Evolutionary conservation across 2,329 filamentous ascomycete species (phyloP).

Genomic region (Cercospora citrullina): DNA sequence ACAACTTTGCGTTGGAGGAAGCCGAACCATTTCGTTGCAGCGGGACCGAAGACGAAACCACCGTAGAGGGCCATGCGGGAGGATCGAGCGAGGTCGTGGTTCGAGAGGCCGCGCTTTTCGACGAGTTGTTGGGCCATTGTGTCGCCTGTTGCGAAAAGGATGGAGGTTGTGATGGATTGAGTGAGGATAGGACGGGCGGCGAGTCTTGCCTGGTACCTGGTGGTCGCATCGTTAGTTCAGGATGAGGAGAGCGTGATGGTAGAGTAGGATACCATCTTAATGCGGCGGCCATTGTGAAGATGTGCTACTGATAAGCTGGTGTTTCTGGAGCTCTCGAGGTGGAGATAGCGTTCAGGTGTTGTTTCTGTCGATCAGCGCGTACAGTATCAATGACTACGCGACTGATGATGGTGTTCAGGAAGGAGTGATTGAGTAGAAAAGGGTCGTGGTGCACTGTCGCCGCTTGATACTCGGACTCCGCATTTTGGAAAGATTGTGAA

Average conservation of each 20-base stretch:
- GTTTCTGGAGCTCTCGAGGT: background rate
- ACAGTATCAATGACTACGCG: background rate
- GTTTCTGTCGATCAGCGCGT: background rate
- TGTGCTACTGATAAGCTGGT: background rate
- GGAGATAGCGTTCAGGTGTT: background rate
- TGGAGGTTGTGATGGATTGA: constrained; percentile 83
- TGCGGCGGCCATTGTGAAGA: constrained; percentile 36
- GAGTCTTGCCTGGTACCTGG: constrained; percentile 82
- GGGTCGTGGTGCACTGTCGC: background rate
- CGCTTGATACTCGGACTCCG: background rate
- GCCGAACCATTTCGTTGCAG: constrained; percentile 81
- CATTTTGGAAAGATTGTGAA: constrained; percentile 1
- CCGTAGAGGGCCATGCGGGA: constrained; percentile 80
- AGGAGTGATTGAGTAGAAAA: background rate
- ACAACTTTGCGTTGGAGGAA: constrained; percentile 71
- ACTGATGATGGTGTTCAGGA: background rate
- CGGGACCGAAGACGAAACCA: constrained; percentile 79
- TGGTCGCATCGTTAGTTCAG: background rate
- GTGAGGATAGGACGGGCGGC: constrained; percentile 82
- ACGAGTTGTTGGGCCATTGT: constrained; percentile 87
- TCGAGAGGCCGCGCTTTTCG: constrained; percentile 73
- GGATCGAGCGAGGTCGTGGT: constrained; percentile 70
- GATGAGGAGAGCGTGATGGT: too few species aligned
- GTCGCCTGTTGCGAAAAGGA: constrained; percentile 92
- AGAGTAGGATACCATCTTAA: constrained; percentile 44